Percentiles rank a stretch among this genome's conserved stretches.
Evolutionary conservation across 805 yeast species (phyloP).

Genomic region (Candida chauliodis): DNA sequence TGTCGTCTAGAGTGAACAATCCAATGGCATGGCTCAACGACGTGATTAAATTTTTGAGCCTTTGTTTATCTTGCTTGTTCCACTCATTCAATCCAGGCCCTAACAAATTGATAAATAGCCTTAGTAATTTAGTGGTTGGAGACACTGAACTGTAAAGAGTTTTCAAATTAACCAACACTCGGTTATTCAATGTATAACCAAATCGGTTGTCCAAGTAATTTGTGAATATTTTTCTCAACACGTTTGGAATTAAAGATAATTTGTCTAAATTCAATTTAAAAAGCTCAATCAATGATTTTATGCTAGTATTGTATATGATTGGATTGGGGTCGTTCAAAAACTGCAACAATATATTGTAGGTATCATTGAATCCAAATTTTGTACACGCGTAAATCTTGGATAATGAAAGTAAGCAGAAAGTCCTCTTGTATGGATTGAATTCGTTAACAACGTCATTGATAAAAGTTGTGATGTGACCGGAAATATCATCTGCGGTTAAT

Average conservation of each 20-base stretch:
- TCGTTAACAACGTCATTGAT: conserved; percentile 65
- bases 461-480: conserved; percentile 24
- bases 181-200: conserved; percentile 33
- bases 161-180: conserved; percentile 33
- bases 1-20: conserved; percentile 22
- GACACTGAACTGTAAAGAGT: conserved; percentile 28
- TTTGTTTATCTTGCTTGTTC: conserved; percentile 14
- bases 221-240: conserved; percentile 29
- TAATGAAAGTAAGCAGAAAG: conserved; percentile 26
- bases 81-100: conserved; percentile 36
- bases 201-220: conserved; percentile 33
- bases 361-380: conserved; percentile 32
- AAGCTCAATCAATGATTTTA: conserved; percentile 54
- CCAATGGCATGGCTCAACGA: conserved; percentile 33
- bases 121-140: conserved; percentile 21
- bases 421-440: conserved; percentile 61
- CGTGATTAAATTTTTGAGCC: conserved; percentile 25
- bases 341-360: conserved; percentile 55
- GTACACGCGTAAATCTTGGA: conserved; percentile 26
- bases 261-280: conserved; percentile 55
- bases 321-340: conserved; percentile 82
- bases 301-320: conserved; percentile 68
- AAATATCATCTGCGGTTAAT: conserved; percentile 15
- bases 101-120: conserved; percentile 28
- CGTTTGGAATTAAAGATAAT: conserved; percentile 34